Conservation (phyloP, 495 filamentous ascomycete species). For the Sordaria brevicollis region DNA sequence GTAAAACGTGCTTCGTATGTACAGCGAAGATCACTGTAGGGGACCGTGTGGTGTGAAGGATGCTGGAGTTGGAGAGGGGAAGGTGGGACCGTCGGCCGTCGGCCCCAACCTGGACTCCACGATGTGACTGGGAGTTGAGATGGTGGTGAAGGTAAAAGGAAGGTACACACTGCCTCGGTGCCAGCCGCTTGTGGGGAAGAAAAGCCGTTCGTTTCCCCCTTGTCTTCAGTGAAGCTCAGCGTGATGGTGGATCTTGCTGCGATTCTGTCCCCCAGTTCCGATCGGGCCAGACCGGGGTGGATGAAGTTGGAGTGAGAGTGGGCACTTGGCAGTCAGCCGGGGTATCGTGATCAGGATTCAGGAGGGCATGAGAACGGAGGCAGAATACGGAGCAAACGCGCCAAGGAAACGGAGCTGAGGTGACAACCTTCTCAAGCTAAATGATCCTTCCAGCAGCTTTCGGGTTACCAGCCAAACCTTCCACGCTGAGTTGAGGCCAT, state of each 20-base stretch:
- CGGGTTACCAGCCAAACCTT: neutral
- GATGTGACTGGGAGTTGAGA: neutral
- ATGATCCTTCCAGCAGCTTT: neutral
- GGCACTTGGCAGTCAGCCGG: neutral
- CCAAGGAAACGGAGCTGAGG: neutral
- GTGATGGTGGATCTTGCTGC: neutral
- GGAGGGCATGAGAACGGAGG: neutral
- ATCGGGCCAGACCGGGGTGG: slow-evolving; percentile 8
- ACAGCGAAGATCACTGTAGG: neutral
- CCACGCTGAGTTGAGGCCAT: neutral
- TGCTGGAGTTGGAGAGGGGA: slow-evolving; percentile 8
- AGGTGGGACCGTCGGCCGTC: slow-evolving; percentile 22
- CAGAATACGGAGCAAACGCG: neutral
- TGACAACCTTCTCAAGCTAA: neutral
- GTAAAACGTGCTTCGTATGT: neutral
- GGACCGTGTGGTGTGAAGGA: slow-evolving; percentile 1
- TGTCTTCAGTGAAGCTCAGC: slow-evolving; percentile 3
- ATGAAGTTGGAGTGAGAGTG: neutral
- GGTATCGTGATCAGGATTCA: neutral
- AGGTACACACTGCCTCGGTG: neutral
- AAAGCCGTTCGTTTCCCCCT: neutral
- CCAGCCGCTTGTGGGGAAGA: slow-evolving; percentile 9
- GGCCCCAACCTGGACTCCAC: slow-evolving; percentile 11
- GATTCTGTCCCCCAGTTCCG: slow-evolving; percentile 4
- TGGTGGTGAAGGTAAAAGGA: neutral